Base-by-base conservation (phyloP, 305 asterid species). In the Coffea humblotiana region DNA sequence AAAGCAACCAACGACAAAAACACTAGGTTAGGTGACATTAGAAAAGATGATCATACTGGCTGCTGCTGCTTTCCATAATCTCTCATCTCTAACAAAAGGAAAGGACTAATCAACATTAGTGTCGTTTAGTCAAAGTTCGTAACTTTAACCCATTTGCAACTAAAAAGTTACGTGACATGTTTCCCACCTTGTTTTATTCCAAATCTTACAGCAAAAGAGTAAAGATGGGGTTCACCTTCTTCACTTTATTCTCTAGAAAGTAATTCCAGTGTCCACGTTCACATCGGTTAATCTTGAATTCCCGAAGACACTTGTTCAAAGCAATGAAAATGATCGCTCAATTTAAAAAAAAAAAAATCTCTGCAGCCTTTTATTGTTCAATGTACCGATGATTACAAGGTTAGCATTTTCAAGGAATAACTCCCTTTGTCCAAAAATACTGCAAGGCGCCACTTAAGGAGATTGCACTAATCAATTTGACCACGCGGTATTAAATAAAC, bases 111-210 rank as follows among this genome's bases (percentile, higher is more conserved):
- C 75, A 80, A 66, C 71, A 40, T 25, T 54, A 43, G 23, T 70
- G 71, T 48, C 32, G 32, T 58, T 43, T 80, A 51, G 83, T 75
- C 80, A 80, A 80, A 80, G 63, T 72, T 54, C n/a, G 56, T 54
- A 49, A 70, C 81, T 18, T 61, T 43, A 37, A 51, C 14, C 32
- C 72, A 52, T 68, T 69, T 25, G 61, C 13, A 70, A 1, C 65
- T 40, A 40, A 32, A 29, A 70, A 37, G 35, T 60, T 52, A 11
- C 51, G 11, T 65, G 71, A 25, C 75, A 29, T 66, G 67, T 76
- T 65, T 64, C 58, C 69, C 79, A 66, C 79, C 61, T 64, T 52
- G 48, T 35, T 65, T 80, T 27, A 3, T 40, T 66, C 72, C 75
- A 29, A 66, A 54, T 63, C 67, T 47, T 71, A 72, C 21, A 6